Evolutionary conservation across 805 yeast species (phyloP), one percentile per base, ranked within the genome.

Genomic region (Maudiozyma saulgeensis): DNA sequence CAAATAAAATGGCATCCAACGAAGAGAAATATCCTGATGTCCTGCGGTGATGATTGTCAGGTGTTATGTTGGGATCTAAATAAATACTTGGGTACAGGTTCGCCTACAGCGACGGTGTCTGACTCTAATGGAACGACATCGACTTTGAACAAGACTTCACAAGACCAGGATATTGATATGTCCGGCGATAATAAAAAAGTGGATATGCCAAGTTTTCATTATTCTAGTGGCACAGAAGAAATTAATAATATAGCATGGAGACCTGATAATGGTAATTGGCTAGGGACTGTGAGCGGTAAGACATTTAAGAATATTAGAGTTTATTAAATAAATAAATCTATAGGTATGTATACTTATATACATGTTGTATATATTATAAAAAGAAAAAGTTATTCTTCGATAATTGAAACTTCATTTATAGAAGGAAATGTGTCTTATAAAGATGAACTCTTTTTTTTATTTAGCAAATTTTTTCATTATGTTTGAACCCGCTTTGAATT

Each of bases 1-100:
- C 74, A 81, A 53, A 76, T 90, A 16, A 68, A 74, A 47, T 91
- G 97, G 97, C 91, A 90, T 57, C 97, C 98, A 0, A 64, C 76
- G 0, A 75, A 80, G 32, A 56, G 60, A 41, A 81, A 84, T 52
- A 64, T 76, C 28, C 64, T 91, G 18, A 56, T 81, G 15, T 75
- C 82, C 0, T 82, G 96, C 56, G 75, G 84, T 57, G 82, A 83
- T 68, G 85, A 81, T 64, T 79, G 93, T 62, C 89, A 84, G 62
- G 82, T 82, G 1, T 65, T 84, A 28, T 71, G 80, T 16, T 82
- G 89, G 82, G 89, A 85, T 60, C 66, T 82, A 48, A 70, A 66
- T 50, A 60, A 61, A 9, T 52, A 49, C 45, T 45, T 70, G n/a
- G 31, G 11, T 47, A 46, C 25, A 12, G 28, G 31, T 3, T 31